A percentile compares a stretch with the other conserved stretches of the same genome.
These are phyloP conservation scores for Fusarium denticulatum DNA, from an alignment of 2,329 filamentous ascomycete species.

Conservation along the genomic window DNA sequence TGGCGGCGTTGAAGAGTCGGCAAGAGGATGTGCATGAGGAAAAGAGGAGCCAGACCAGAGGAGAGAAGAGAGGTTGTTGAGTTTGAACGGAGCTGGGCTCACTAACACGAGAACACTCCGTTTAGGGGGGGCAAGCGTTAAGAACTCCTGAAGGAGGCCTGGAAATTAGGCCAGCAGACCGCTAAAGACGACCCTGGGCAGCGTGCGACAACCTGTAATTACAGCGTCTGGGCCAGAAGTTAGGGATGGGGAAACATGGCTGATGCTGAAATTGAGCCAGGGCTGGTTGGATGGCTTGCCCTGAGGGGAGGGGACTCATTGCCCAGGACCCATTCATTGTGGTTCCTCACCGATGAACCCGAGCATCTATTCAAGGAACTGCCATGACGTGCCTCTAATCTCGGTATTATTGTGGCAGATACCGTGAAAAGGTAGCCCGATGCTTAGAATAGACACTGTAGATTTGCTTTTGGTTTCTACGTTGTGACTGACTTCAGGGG, in stretches of 20 bases:
- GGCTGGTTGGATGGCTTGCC: slow-evolving; percentile 35
- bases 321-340: slow-evolving; percentile 29
- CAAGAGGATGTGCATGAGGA: slow-evolving; percentile 55
- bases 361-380: slow-evolving; percentile 21
- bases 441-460: background rate
- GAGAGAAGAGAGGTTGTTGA: slow-evolving; percentile 49
- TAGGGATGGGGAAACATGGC: slow-evolving; percentile 13
- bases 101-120: slow-evolving; percentile 39
- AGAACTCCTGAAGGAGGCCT: slow-evolving; percentile 16
- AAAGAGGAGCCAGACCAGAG: slow-evolving; percentile 53
- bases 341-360: slow-evolving; percentile 27
- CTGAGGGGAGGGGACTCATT: slow-evolving; percentile 29
- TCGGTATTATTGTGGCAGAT: slow-evolving; percentile 9
- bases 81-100: slow-evolving; percentile 50
- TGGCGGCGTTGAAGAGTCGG: slow-evolving; percentile 48
- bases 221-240: background rate
- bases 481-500: slow-evolving; percentile 23
- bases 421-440: background rate
- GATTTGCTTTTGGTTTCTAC: background rate
- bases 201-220: slow-evolving; percentile 14
- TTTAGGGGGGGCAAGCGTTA: slow-evolving; percentile 21
- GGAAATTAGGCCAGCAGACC: slow-evolving; percentile 5
- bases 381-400: slow-evolving; percentile 16
- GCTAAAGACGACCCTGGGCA: background rate
- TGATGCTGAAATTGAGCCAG: slow-evolving; percentile 32